Conservation (phyloP, 495 filamentous ascomycete species). For the Annulohypoxylon bovei region DNA sequence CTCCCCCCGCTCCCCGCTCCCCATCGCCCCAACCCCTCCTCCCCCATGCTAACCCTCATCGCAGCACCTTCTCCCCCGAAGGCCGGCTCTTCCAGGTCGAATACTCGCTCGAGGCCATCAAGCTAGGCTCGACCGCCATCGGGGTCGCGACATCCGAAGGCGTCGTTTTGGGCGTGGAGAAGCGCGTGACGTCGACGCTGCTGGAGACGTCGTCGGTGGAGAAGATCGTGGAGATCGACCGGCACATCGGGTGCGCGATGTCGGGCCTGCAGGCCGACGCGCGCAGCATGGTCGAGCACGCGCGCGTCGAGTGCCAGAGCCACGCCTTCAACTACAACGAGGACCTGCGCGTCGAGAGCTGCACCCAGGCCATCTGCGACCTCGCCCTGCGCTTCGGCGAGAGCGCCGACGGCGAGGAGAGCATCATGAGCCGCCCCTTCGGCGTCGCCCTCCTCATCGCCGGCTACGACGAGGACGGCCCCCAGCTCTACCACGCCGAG, state of each 20-base stretch:
- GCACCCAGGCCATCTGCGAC: constrained; percentile 98
- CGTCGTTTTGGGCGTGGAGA: constrained; percentile 96
- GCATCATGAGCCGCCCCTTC: constrained; percentile 96
- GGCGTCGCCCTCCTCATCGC: constrained; percentile 97
- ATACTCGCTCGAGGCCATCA: constrained; percentile 99
- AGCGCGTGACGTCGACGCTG: constrained; percentile 96
- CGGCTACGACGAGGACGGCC: constrained; percentile 96
- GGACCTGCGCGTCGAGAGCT: constrained; percentile 91
- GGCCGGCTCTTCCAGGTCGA: constrained; percentile 99
- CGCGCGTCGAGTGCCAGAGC: constrained; percentile 95
- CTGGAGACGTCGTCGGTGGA: constrained; percentile 97
- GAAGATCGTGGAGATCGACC: constrained; percentile 99
- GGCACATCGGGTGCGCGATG: constrained; percentile 99
- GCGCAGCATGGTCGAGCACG: constrained; percentile 95
- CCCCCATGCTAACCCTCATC: background rate
- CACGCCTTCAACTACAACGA: constrained; percentile 98
- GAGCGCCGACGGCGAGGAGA: constrained; percentile 97
- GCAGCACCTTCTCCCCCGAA: constrained; percentile 99
- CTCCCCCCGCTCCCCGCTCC: constrained; percentile 5
- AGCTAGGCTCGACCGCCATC: constrained; percentile 97
- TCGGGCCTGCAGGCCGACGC: constrained; percentile 96
- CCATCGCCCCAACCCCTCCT: constrained; percentile 36
- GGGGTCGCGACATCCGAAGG: constrained; percentile 93
- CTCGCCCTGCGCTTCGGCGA: constrained; percentile 96
- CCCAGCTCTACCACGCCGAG: constrained; percentile 96